A percentile compares a stretch with the other conserved stretches of the same genome.
Evolutionary conservation across 305 asterid genomes (phyloP).

Genomic region (Rubia balearica): DNA sequence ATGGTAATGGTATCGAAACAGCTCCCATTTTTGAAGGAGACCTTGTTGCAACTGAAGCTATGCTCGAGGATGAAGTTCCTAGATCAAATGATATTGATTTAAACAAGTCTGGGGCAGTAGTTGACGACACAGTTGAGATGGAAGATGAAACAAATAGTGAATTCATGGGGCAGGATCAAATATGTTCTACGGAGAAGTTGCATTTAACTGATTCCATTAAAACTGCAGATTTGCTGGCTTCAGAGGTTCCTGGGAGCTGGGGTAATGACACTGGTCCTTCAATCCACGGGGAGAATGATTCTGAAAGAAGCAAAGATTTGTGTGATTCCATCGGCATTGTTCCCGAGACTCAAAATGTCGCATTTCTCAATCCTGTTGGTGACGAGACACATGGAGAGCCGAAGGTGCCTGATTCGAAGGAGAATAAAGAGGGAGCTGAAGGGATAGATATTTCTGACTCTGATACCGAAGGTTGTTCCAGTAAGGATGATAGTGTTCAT

Average conservation of each 20-base stretch:
- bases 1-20: constrained; percentile 39
- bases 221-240: constrained; percentile 74
- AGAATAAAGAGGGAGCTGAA: constrained; percentile 37
- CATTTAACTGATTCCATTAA: constrained; percentile 32
- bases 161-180: constrained; percentile 25
- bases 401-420: constrained; percentile 63
- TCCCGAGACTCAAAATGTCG: constrained; percentile 61
- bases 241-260: constrained; percentile 95
- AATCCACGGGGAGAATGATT: constrained; percentile 62
- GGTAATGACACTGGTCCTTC: constrained; percentile 89
- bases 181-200: constrained; percentile 14
- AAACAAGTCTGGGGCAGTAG: constrained; percentile 32
- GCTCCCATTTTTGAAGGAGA: constrained; percentile 37
- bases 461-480: constrained; percentile 54
- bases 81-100: constrained; percentile 36
- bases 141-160: constrained; percentile 34
- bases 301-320: constrained; percentile 40
- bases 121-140: constrained; percentile 43
- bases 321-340: constrained; percentile 50
- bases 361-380: constrained; percentile 30
- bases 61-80: constrained; percentile 57
- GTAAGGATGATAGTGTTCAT: constrained; percentile 22
- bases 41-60: constrained; percentile 55
- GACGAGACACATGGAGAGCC: constrained; percentile 53
- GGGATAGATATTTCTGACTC: constrained; percentile 37